Percentiles rank a stretch among this genome's conserved stretches.
These are phyloP conservation scores for Clavispora phyllophila DNA, from an alignment of 805 yeast species.

Conservation along the genomic window DNA sequence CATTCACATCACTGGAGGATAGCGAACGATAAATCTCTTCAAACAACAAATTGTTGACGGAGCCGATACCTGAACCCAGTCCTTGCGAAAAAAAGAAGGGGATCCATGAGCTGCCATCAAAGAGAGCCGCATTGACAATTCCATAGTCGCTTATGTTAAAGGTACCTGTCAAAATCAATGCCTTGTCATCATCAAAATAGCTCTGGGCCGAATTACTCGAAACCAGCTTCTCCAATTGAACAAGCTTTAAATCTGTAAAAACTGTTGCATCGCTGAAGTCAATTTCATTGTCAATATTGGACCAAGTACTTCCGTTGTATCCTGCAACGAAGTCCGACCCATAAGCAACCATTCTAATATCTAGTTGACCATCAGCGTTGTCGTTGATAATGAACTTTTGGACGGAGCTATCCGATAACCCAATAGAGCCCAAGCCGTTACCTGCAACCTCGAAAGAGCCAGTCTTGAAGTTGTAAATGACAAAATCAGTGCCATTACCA, in stretches of 20 bases:
- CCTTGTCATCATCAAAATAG: slow-evolving; percentile 39
- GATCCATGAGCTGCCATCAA: slow-evolving; percentile 61
- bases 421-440: slow-evolving; percentile 17
- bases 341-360: slow-evolving; percentile 35
- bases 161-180: slow-evolving; percentile 56
- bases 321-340: slow-evolving; percentile 34
- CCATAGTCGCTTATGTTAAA: slow-evolving; percentile 50
- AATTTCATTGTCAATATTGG: slow-evolving; percentile 32
- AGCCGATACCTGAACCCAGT: slow-evolving; percentile 20
- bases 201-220: slow-evolving; percentile 24
- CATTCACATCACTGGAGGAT: slow-evolving; percentile 30
- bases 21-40: slow-evolving; percentile 31
- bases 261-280: slow-evolving; percentile 22
- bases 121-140: slow-evolving; percentile 54
- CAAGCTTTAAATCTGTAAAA: slow-evolving; percentile 43
- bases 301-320: slow-evolving; percentile 48
- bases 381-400: slow-evolving; percentile 45
- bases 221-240: slow-evolving; percentile 30
- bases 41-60: slow-evolving; percentile 26
- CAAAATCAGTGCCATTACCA: slow-evolving; percentile 37
- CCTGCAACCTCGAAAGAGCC: slow-evolving; percentile 19
- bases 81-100: slow-evolving; percentile 50
- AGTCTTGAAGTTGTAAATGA: slow-evolving; percentile 48
- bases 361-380: slow-evolving; percentile 25
- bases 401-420: slow-evolving; percentile 19